These are phyloP conservation scores for Globisporangium carolinianum DNA, from an alignment of 352 stramenopile genomes.

Conservation along the genomic window DNA sequence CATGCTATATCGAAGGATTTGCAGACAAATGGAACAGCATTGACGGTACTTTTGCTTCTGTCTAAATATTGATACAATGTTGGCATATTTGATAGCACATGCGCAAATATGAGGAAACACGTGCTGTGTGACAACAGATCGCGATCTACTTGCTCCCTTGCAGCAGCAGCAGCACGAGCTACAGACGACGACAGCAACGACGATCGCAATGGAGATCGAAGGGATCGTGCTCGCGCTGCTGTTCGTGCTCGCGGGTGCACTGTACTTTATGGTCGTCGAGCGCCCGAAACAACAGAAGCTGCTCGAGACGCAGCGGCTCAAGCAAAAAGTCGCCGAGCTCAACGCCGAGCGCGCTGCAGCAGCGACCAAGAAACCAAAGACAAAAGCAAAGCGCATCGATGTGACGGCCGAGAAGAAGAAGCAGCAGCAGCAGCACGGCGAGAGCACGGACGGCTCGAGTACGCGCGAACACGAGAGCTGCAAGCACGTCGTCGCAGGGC, in stretches of 20 bases:
- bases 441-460: slow-evolving; percentile 6
- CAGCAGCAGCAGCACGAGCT: not conserved
- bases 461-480: slow-evolving; percentile 28
- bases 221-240: slow-evolving; percentile 48
- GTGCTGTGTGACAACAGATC: not conserved
- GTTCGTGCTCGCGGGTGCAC: slow-evolving; percentile 39
- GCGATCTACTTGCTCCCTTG: not conserved
- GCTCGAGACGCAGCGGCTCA: slow-evolving; percentile 21
- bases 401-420: slow-evolving; percentile 68
- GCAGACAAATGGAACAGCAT: too few species aligned
- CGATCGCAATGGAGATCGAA: slow-evolving; percentile 18
- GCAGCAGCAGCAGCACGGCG: slow-evolving; percentile 31
- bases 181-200: not conserved
- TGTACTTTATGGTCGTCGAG: slow-evolving; percentile 65
- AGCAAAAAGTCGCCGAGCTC: slow-evolving; percentile 46
- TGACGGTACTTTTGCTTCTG: too few species aligned
- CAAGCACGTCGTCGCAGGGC: slow-evolving; percentile 49
- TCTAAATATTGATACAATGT: not conserved
- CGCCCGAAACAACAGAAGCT: slow-evolving; percentile 32
- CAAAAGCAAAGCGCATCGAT: slow-evolving; percentile 61
- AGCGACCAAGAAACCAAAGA: slow-evolving; percentile 62
- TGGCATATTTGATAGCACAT: not conserved
- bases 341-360: slow-evolving; percentile 37
- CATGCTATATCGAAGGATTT: too few species aligned
- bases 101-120: too few species aligned